phyloP scores from a whole-genome alignment of 148 eudicot species.

The Polygonum maritimum region DNA sequence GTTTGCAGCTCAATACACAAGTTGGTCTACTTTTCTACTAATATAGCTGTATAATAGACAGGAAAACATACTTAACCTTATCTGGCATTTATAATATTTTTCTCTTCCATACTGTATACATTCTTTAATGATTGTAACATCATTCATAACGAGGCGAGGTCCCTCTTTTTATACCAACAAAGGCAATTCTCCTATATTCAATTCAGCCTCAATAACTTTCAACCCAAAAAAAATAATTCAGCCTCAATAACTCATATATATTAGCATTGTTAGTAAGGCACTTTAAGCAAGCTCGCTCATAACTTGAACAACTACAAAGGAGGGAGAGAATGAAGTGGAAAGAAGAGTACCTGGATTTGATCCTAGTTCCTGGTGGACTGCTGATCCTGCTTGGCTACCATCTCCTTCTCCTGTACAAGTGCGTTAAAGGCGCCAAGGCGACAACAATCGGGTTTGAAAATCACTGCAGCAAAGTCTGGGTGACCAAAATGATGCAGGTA shows the following conservation, averaged over 20 bases:
- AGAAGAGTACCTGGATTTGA: constrained; percentile 48
- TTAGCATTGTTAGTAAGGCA: background rate
- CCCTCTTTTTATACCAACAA: background rate
- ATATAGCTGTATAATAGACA: background rate
- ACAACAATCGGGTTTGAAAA: constrained; percentile 62
- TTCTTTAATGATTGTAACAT: background rate
- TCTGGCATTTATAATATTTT: constrained; percentile 1
- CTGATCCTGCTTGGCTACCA: constrained; percentile 60
- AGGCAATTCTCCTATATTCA: background rate
- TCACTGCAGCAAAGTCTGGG: constrained; percentile 50
- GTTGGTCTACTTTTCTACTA: too few species aligned
- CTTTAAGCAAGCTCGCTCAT: constrained; percentile 1
- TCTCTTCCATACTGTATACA: background rate
- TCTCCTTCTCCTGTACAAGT: constrained; percentile 44
- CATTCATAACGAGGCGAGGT: background rate
- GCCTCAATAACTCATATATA: background rate
- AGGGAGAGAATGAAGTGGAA: constrained; percentile 25
- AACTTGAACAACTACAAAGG: background rate
- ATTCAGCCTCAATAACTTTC: background rate
- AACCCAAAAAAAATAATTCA: too few species aligned
- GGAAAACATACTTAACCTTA: background rate
- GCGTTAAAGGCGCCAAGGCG: constrained; percentile 23
- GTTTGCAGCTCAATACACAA: too few species aligned
- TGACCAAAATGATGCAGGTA: constrained; percentile 50
- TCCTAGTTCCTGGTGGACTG: constrained; percentile 55